Base-by-base conservation (phyloP, 2,329 filamentous ascomycete genomes). In the Talaromyces funiculosus region DNA sequence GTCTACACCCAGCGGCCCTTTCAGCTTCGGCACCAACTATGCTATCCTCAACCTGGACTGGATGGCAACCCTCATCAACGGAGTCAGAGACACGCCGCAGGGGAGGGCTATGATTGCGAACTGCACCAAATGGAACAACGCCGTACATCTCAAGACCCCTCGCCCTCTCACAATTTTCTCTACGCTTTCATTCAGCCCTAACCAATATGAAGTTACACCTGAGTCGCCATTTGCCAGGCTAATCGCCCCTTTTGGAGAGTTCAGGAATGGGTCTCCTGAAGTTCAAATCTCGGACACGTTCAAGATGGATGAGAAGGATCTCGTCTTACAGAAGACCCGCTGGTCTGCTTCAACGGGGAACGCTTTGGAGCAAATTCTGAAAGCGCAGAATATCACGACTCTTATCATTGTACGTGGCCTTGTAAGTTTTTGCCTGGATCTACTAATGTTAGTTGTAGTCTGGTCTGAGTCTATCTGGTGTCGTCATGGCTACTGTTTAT, bases 41-140 rank as follows among this genome's bases (percentile, higher is more conserved):
- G 75, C 74, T 1, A 67, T 78, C 59, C 73, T 78, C 43, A 77
- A 80, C 63, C 68, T 79, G n/a, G 77, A 79, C 64, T 65, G 64
- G 65, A 67, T 67, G 60, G 14, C 60, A 2, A 31, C 64, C 2
- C 70, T 79, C 4, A 71, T 78, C 33, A 63, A 70, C 55, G 61
- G 65, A 12, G 62, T 78, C 51, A 67, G 71, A 42, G 62, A 69
- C 31, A 74, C 73, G 0, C 22, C 69, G 1, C 67, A 73, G 29
- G 76, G 76, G 31, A 26, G 68, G 33, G 37, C 64, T 2, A 73
- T 75, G 60, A 74, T 78, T 61, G 56, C 62, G 14, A 76, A 68
- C 60, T 74, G 67, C 35, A 62, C 65, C 4, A 63, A 61, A 9
- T 79, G 76, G 76, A 77, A 75, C 53, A 63, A 76, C 20, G 71